Evolutionary conservation across 768 basidiomycete genomes (phyloP).

Genomic region (Suillus bovinus): DNA sequence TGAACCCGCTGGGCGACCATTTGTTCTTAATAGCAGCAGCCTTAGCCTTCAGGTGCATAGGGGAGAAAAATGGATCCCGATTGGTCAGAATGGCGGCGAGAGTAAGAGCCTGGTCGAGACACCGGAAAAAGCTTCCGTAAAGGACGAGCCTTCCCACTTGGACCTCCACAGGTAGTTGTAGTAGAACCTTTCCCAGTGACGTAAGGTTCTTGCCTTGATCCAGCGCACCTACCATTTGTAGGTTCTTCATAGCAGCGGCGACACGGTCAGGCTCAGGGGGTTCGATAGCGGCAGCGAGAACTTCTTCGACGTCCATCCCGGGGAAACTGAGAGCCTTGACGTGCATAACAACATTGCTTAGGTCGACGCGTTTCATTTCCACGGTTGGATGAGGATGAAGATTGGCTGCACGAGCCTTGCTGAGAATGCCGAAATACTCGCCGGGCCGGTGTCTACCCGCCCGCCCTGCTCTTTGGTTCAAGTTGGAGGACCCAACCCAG

Average conservation of each 20-base stretch:
- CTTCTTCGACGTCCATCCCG: constrained; percentile 82
- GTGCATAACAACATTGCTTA: constrained; percentile 95
- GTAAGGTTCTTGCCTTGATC: constrained; percentile 77
- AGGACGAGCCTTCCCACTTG: constrained; percentile 89
- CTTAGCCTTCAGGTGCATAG: constrained; percentile 71
- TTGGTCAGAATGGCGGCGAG: constrained; percentile 90
- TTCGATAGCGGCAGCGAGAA: constrained; percentile 82
- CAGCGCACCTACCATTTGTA: constrained; percentile 87
- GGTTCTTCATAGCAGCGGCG: constrained; percentile 70
- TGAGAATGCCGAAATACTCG: constrained; percentile 86
- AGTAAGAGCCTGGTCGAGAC: constrained; percentile 83
- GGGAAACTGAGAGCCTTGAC: constrained; percentile 92
- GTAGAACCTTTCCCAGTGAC: constrained; percentile 82
- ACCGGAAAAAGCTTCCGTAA: constrained; percentile 91
- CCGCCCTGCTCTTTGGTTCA: constrained; percentile 89
- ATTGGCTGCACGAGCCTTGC: constrained; percentile 55
- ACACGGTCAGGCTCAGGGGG: constrained; percentile 81
- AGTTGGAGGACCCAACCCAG: constrained; percentile 88
- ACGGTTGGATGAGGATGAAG: constrained; percentile 85
- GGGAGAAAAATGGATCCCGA: constrained; percentile 88
- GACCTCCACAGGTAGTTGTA: constrained; percentile 87
- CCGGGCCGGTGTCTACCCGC: constrained; percentile 91
- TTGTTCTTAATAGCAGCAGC: constrained; percentile 72
- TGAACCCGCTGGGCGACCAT: constrained; percentile 79
- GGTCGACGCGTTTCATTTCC: constrained; percentile 91